These are phyloP conservation scores for Monilinia vaccinii-corymbosi DNA, from an alignment of 2,329 filamentous ascomycete genomes.

Conservation along the genomic window DNA sequence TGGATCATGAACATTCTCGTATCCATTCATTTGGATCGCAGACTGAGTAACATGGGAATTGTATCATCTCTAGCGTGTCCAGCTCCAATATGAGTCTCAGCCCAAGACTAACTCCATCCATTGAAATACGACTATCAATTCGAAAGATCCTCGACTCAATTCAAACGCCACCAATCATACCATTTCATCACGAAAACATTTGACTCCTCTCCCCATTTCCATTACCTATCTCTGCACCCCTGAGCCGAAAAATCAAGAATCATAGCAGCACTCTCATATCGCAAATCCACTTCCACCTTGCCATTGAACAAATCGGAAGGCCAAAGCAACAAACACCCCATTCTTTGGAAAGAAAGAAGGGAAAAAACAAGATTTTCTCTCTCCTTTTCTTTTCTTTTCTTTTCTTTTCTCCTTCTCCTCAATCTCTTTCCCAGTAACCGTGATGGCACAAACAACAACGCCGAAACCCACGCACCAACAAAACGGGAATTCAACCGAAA, in stretches of 20 bases:
- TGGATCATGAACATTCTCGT: background rate
- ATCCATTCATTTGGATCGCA: background rate
- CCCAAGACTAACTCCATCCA: background rate
- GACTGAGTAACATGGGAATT: background rate
- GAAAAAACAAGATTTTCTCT: background rate
- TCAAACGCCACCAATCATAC: background rate
- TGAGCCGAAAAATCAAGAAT: background rate
- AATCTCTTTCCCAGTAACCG: background rate
- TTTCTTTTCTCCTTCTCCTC: background rate
- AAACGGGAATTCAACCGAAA: slow-evolving; percentile 1
- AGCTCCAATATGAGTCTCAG: background rate
- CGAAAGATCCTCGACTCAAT: background rate
- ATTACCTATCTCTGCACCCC: background rate
- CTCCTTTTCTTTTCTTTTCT: background rate
- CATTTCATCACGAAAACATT: background rate
- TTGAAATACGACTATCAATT: background rate
- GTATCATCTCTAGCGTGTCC: background rate
- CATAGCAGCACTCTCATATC: background rate
- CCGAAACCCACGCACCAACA: background rate
- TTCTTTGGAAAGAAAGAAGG: background rate
- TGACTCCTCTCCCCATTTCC: background rate
- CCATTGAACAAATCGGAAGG: background rate
- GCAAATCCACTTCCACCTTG: background rate
- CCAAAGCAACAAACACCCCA: background rate
- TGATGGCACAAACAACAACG: background rate